These are phyloP conservation scores for Lindgomyces ingoldianus DNA, from an alignment of 495 filamentous ascomycete genomes.

Conservation along the genomic window DNA sequence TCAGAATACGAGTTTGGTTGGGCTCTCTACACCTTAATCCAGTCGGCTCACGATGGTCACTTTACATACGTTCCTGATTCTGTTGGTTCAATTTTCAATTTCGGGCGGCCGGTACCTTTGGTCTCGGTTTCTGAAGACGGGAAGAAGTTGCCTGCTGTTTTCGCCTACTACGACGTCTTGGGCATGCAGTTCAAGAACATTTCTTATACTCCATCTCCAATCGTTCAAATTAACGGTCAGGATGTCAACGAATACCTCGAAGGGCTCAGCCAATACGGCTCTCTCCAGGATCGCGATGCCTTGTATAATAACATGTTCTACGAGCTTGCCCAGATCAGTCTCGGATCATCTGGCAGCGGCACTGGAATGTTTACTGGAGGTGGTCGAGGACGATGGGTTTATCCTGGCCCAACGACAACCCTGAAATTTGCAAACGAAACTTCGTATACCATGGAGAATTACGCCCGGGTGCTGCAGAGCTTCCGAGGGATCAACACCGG, in stretches of 20 bases:
- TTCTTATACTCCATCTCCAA: constrained; percentile 39
- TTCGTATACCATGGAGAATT: constrained; percentile 30
- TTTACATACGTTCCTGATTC: constrained; percentile 40
- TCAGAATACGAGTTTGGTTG: constrained; percentile 43
- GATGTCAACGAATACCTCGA: constrained; percentile 38
- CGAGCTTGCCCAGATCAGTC: constrained; percentile 31
- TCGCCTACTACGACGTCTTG: constrained; percentile 43
- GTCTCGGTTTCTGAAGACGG: constrained; percentile 45
- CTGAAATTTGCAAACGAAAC: constrained; percentile 43
- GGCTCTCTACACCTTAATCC: constrained; percentile 39
- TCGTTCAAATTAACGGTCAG: constrained; percentile 41
- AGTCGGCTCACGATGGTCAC: constrained; percentile 44
- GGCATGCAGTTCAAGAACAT: constrained; percentile 39
- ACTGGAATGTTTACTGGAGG: constrained; percentile 42
- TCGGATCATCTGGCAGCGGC: constrained; percentile 35
- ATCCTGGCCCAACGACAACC: constrained; percentile 34
- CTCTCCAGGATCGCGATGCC: constrained; percentile 41
- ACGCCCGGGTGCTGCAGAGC: constrained; percentile 17
- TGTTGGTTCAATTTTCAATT: constrained; percentile 40
- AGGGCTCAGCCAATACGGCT: constrained; percentile 28
- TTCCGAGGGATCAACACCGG: constrained; percentile 27
- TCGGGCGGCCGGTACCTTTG: constrained; percentile 34
- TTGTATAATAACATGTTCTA: constrained; percentile 41
- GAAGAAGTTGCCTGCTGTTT: constrained; percentile 35
- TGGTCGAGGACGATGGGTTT: constrained; percentile 34